A percentile compares a stretch with the other conserved stretches of the same genome.
These are phyloP conservation scores for Dipteronia dyeriana DNA, from an alignment of 345 rosid genomes.

Conservation along the genomic window DNA sequence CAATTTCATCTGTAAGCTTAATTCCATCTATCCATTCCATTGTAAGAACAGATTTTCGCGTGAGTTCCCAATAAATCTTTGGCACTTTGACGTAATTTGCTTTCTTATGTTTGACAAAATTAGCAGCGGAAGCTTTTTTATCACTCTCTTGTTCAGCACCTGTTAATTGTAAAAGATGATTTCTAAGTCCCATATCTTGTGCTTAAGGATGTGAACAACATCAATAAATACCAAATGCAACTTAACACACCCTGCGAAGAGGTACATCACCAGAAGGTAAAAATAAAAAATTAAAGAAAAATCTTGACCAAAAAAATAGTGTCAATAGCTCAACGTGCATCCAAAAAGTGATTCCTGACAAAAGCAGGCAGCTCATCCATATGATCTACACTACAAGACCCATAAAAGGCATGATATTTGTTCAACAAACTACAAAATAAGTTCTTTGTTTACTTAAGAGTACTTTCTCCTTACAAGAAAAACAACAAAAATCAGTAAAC, in stretches of 20 bases:
- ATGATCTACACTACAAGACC: not conserved
- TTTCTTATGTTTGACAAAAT: conserved; percentile 35
- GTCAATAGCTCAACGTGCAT: not conserved
- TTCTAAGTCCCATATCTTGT: not conserved
- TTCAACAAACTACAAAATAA: not conserved
- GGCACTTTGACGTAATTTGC: conserved; percentile 72
- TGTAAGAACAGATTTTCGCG: conserved; percentile 83
- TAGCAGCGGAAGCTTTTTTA: conserved; percentile 34
- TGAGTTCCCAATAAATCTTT: conserved; percentile 81
- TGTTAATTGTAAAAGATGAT: conserved; percentile 27
- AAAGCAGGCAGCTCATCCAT: not conserved
- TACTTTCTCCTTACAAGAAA: conserved; percentile 1
- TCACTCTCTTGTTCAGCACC: conserved; percentile 38
- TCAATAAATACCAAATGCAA: not conserved
- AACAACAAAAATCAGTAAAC: not conserved
- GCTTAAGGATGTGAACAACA: not conserved
- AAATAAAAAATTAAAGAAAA: not conserved
- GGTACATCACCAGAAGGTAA: not conserved
- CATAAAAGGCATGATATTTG: not conserved
- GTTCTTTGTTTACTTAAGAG: not conserved
- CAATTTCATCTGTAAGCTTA: conserved; percentile 79
- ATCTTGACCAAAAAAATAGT: not conserved
- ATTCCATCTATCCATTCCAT: conserved; percentile 99
- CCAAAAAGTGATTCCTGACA: not conserved
- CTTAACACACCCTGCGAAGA: conserved; percentile 1